Evolutionary conservation across 306 rosid genomes (phyloP), one percentile per base, ranked within the genome.

Genomic region (Ceratonia siliqua): DNA sequence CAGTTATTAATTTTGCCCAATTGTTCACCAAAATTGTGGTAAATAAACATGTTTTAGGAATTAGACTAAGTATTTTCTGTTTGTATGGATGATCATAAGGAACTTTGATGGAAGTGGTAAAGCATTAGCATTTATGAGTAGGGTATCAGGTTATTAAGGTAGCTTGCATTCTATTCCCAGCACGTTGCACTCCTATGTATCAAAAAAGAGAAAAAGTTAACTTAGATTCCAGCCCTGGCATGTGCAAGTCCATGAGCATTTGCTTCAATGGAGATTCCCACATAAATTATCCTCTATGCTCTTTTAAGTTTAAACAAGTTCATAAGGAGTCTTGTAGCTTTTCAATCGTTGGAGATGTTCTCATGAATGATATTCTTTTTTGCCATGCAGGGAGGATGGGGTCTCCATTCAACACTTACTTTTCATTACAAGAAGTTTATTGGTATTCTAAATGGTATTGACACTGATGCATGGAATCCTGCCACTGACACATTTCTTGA

Each of bases 391-490:
- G 93, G 93, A 82, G 99, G 99, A 48, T 77, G 66, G 5, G 96
- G 99, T 72, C 97, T 94, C 54, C 92, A 94, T 85, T 86, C 95
- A 55, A 92, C 96, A 36, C 93, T 94, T 43, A 76, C 89, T 54
- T 38, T 84, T 59, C 96, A 94, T 85, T 78, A 96, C 48, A 94
- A 83, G 82, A 94, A 94, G 87, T 94, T 94, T 72, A 27, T 86
- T 54, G 99, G 99, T 62, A 73, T 94, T 87, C 85, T 94, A 36
- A 94, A 94, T 85, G 99, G 99, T 66, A 92, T 94, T 68, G 99
- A 94, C 79, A 81, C 90, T 46, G 99, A 92, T 80, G 81, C 87
- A 49, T 94, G 99, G 99, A 89, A 94, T 82, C 99, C 99, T 63
- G 79, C 92, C 54, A 87, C 89, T 8, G 97, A 92, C 80, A 42